phyloP scores from a whole-genome alignment of 768 basidiomycete species.

The Trametes villosa region DNA sequence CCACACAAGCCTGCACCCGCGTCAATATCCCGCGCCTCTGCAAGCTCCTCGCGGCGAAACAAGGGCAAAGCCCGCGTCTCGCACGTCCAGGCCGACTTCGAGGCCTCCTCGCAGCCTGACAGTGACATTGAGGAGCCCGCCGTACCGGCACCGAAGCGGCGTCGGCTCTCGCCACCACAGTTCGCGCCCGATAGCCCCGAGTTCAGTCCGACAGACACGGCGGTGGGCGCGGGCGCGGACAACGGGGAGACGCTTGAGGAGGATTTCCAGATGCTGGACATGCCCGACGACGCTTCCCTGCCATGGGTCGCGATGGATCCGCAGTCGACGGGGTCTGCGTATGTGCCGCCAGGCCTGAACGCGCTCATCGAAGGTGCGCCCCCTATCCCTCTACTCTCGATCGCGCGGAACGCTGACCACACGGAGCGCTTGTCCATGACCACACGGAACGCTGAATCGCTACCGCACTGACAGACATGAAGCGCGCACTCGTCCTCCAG shows the following conservation, averaged over 20 bases:
- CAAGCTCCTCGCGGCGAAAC: slow-evolving; percentile 2
- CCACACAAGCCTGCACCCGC: not conserved
- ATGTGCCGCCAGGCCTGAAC: slow-evolving; percentile 41
- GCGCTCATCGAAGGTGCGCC: slow-evolving; percentile 41
- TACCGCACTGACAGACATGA: slow-evolving; percentile 35
- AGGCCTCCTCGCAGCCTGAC: slow-evolving; percentile 5
- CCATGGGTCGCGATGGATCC: slow-evolving; percentile 39
- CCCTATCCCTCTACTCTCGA: not conserved
- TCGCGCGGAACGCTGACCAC: too few relatives aligned
- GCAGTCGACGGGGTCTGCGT: slow-evolving; percentile 16
- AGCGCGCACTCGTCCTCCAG: slow-evolving; percentile 36
- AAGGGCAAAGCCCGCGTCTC: slow-evolving; percentile 12
- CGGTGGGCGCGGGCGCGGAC: not conserved
- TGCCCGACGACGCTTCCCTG: slow-evolving; percentile 37
- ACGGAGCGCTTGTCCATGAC: too few relatives aligned
- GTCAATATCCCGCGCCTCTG: not conserved
- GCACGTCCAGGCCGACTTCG: not conserved
- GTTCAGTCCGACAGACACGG: not conserved
- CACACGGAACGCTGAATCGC: too few relatives aligned
- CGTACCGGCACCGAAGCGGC: slow-evolving; percentile 10
- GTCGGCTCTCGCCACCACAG: slow-evolving; percentile 3
- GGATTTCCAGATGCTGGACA: slow-evolving; percentile 41
- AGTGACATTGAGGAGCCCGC: too few relatives aligned
- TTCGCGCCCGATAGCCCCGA: not conserved
- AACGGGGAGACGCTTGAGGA: not conserved